A percentile compares a stretch with the other conserved stretches of the same genome.
These are phyloP conservation scores for Chiua virens DNA, from an alignment of 768 basidiomycete species.

Conservation along the genomic window DNA sequence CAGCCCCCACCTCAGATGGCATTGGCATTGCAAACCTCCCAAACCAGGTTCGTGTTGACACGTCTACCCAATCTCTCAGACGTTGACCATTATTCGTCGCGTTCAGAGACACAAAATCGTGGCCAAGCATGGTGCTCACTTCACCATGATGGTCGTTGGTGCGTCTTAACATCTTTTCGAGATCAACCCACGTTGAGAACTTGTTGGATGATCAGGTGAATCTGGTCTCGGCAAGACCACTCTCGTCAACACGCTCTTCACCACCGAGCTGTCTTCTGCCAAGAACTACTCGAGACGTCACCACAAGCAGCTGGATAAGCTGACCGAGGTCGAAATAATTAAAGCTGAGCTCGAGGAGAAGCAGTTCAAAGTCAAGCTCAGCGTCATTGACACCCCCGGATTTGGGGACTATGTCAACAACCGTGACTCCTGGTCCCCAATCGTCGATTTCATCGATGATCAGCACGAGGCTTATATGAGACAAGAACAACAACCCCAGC, in stretches of 20 bases:
- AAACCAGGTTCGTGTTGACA: constrained; percentile 72
- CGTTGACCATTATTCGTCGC: not conserved
- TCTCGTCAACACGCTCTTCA: constrained; percentile 98
- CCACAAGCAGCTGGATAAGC: constrained; percentile 96
- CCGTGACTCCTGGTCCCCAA: constrained; percentile 96
- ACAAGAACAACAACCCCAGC: constrained; percentile 98
- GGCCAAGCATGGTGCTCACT: constrained; percentile 94
- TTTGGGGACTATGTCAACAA: constrained; percentile 99
- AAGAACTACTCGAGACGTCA: constrained; percentile 91
- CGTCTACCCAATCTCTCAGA: not conserved
- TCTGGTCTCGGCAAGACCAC: constrained; percentile 97
- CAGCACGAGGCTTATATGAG: constrained; percentile 95
- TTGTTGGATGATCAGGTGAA: constrained; percentile 60
- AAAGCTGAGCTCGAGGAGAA: constrained; percentile 99
- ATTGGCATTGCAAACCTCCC: constrained; percentile 97
- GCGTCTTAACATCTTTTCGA: not conserved
- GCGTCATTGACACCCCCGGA: constrained; percentile 97
- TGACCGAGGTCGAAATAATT: constrained; percentile 98
- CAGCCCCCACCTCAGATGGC: constrained; percentile 55
- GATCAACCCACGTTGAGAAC: not conserved
- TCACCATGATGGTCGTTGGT: constrained; percentile 99
- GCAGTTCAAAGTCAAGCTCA: constrained; percentile 98
- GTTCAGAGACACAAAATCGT: constrained; percentile 96
- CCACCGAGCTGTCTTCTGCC: constrained; percentile 88
- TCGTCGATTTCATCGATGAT: constrained; percentile 97